Percentiles rank a stretch among this genome's conserved stretches.
Conservation (phyloP, 306 rosid species). For the Pterocarpus macrocarpus region DNA sequence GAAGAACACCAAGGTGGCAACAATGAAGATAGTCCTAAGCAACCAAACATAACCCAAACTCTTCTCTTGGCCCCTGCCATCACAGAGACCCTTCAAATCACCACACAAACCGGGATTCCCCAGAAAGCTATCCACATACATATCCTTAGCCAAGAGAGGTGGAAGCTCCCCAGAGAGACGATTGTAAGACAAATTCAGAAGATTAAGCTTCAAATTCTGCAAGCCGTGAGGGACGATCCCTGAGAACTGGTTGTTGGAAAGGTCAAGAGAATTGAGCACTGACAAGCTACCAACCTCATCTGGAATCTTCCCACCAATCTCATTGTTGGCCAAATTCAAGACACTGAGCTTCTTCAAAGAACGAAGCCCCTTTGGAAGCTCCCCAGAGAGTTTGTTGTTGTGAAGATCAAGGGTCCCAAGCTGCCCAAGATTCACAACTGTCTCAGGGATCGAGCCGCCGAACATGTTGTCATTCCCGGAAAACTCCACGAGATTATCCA, state of each 20-base stretch:
- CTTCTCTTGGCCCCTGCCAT: conserved; percentile 43
- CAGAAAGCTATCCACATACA: conserved; percentile 71
- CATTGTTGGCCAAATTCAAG: conserved; percentile 78
- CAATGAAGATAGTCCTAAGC: conserved; percentile 66
- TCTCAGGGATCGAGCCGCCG: conserved; percentile 66
- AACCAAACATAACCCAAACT: conserved; percentile 72
- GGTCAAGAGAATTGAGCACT: conserved; percentile 84
- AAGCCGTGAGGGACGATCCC: conserved; percentile 75
- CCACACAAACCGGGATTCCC: conserved; percentile 90
- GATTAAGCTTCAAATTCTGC: conserved; percentile 79
- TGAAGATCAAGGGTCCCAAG: conserved; percentile 81
- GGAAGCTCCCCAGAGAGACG: conserved; percentile 81
- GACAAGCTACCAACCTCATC: conserved; percentile 69
- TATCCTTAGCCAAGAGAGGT: conserved; percentile 62
- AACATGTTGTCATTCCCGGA: conserved; percentile 64
- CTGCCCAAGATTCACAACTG: conserved; percentile 65
- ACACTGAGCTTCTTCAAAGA: conserved; percentile 76
- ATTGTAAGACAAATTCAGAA: conserved; percentile 75
- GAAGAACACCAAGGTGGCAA: conserved; percentile 65
- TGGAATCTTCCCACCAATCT: conserved; percentile 72
- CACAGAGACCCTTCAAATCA: conserved; percentile 66
- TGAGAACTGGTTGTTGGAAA: conserved; percentile 70
- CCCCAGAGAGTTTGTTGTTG: conserved; percentile 73
- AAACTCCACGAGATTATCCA: conserved; percentile 68
- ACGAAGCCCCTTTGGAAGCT: conserved; percentile 57